Evolutionary conservation across 2,329 filamentous ascomycete genomes (phyloP).

Genomic region (Botrytis tulipae): DNA sequence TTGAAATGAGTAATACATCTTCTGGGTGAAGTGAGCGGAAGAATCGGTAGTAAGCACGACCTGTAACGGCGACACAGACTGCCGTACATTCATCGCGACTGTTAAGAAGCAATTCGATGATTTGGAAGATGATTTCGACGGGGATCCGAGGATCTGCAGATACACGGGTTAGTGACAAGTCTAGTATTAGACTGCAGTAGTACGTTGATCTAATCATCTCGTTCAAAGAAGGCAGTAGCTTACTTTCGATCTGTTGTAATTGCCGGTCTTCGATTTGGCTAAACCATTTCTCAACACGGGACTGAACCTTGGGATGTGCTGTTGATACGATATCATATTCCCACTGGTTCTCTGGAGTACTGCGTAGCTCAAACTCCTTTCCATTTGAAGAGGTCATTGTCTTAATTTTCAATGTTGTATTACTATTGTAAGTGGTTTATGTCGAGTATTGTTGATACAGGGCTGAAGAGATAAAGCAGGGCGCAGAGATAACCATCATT

Average conservation of each 20-base stretch:
- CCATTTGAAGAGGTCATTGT: neutral
- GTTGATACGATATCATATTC: neutral
- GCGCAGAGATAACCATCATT: neutral
- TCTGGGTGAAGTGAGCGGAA: neutral
- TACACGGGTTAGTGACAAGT: neutral
- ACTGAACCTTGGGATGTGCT: neutral
- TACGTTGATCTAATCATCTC: neutral
- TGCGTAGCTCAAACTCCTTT: fast-evolving
- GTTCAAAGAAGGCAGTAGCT: neutral
- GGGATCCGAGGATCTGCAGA: neutral
- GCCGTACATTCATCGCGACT: neutral
- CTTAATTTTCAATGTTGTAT: neutral
- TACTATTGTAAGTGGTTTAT: too few species aligned
- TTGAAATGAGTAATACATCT: neutral
- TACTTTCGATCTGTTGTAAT: neutral
- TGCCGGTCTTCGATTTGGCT: neutral
- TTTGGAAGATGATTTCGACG: neutral
- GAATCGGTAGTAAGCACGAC: neutral
- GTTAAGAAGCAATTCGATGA: neutral
- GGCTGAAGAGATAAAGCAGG: neutral
- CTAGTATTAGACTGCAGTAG: neutral
- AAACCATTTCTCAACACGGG: neutral
- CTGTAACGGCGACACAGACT: neutral
- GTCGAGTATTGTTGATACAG: neutral
- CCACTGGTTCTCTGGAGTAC: neutral